These are phyloP conservation scores for Tetrahymena borealis DNA, from an alignment of 73 alveolate species.

Conservation along the genomic window DNA sequence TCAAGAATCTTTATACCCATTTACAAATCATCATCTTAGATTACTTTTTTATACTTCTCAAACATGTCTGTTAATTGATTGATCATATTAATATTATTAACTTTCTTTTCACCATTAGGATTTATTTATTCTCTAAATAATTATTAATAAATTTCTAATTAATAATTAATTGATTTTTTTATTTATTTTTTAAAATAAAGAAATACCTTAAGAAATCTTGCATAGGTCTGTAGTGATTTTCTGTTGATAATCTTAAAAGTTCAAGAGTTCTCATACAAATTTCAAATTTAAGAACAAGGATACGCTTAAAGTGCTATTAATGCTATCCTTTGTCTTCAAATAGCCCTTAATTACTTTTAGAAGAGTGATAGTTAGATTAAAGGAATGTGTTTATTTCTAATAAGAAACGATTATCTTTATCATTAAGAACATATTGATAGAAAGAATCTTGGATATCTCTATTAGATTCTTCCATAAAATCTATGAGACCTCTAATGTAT, in stretches of 20 bases:
- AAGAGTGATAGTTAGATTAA: neutral
- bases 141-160: no score
- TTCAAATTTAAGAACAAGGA: neutral
- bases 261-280: neutral
- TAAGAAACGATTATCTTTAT: neutral
- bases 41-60: neutral
- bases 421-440: neutral
- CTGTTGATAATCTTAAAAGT: neutral
- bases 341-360: neutral
- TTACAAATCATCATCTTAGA: neutral
- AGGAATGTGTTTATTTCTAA: neutral
- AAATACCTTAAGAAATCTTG: neutral
- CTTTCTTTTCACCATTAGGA: neutral
- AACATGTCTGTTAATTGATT: neutral
- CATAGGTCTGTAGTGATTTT: constrained; percentile 2
- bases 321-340: neutral
- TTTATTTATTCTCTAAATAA: neutral
- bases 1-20: neutral
- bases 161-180: no score
- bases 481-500: neutral
- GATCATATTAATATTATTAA: neutral
- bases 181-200: no score
- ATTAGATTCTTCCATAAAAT: neutral
- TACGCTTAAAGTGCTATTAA: neutral
- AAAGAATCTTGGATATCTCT: neutral